Base-by-base conservation (phyloP, 1,284 basidiomycete species). In the Sanghuangporus sanghuang region DNA sequence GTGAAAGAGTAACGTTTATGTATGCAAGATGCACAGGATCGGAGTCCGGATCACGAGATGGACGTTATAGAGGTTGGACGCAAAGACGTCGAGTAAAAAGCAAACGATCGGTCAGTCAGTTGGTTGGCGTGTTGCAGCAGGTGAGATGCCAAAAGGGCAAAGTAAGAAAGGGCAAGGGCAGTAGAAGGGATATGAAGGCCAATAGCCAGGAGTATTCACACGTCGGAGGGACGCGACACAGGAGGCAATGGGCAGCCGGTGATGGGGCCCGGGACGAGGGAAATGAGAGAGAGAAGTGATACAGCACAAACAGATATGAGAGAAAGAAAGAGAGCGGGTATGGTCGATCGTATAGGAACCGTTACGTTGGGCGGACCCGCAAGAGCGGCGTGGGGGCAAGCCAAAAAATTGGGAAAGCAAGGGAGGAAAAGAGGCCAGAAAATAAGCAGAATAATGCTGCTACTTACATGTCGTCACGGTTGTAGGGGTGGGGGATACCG, bases 381-480 rank as follows among this genome's bases (percentile, higher is more conserved):
- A 32, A 32, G 57, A 59, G 27, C 35, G 57, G 58, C 49, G 60
- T 56, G 60, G 60, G 48, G 32, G 44, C 21, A 9, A 55, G 23
- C 52, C 60, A 48, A n/a, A 16, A 16, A 6, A 39, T 27, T 55
- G 40, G 60, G 60, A 21, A 21, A 35, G n/a, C 16, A 42, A 59
- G 42, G 38, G n/a, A 35, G 39, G 23, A 32, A 11, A 42, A 16
- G 11, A 55, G 38, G 39, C 8, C 16, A 57, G 35, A n/a, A 16
- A 62, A 32, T 50, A 32, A 52, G 21, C 32, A 38, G 6, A n/a
- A 62, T 35, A 57, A 32, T 32, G 27, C 27, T 32, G 27, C 27
- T 14, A 59, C 64, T 64, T 35, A 64, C 64, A 64, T 54, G 48
- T 64, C 56, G 21, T 64, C 64, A 32, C 64, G 64, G 35, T 64